Percentiles rank a stretch among this genome's conserved stretches.
Conservation (phyloP, 2,329 filamentous ascomycete genomes). For the Neoarthrinium moseri region DNA sequence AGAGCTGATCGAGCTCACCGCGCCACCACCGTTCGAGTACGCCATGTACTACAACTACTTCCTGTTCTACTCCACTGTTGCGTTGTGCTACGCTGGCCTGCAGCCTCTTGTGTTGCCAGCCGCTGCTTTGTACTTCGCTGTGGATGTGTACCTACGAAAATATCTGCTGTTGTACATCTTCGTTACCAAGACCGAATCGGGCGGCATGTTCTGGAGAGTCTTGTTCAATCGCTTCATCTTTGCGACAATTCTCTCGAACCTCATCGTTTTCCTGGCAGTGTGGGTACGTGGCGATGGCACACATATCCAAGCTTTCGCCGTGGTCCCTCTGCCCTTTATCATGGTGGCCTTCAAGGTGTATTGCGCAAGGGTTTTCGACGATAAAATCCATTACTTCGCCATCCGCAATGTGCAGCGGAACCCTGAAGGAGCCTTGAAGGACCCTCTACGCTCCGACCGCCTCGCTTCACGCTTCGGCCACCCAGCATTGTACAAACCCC, state of each 20-base stretch:
- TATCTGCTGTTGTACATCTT: conserved; percentile 94
- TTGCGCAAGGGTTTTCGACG: conserved; percentile 74
- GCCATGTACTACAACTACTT: conserved; percentile 98
- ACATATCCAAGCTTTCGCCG: conserved; percentile 61
- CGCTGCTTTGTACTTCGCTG: conserved; percentile 81
- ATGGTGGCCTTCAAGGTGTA: conserved; percentile 85
- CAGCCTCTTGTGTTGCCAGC: conserved; percentile 87
- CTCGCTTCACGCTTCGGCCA: conserved; percentile 82
- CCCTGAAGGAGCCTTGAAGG: conserved; percentile 47
- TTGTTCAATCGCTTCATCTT: conserved; percentile 93
- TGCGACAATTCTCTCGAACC: conserved; percentile 72
- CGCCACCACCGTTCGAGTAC: conserved; percentile 90
- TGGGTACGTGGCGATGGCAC: conserved; percentile 65
- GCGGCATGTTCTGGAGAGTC: conserved; percentile 87
- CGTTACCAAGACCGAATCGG: conserved; percentile 94
- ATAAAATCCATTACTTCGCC: conserved; percentile 77
- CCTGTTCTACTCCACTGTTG: conserved; percentile 88
- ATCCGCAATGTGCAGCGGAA: conserved; percentile 55
- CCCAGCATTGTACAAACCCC: conserved; percentile 81
- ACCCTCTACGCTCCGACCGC: conserved; percentile 60
- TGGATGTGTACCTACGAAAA: conserved; percentile 92
- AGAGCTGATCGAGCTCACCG: conserved; percentile 88
- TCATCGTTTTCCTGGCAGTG: conserved; percentile 74
- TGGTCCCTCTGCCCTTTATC: conserved; percentile 75
- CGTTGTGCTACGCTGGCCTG: conserved; percentile 78